Evolutionary conservation across 139 green algal species (phyloP), one percentile per base, ranked within the genome.

Genomic region (Micractinium conductrix): DNA sequence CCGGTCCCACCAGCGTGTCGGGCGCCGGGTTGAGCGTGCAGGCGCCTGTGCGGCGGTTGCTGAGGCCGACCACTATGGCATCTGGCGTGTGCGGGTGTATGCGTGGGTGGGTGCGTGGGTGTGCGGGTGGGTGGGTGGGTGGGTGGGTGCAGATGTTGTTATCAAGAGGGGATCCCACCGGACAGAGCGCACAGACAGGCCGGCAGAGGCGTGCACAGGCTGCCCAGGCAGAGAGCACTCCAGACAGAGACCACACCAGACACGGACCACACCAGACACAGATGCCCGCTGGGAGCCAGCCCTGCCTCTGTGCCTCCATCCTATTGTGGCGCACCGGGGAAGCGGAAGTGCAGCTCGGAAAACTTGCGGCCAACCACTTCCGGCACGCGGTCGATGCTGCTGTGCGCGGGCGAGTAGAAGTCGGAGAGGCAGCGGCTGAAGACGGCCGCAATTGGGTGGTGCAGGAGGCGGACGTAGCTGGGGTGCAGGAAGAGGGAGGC

Each of bases 361-460:
- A 89, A 91, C 2, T 42, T 44, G 33, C 55, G 71, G 45, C 81
- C 87, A n/a, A 74, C 73, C 45, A 92, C 70, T 35, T 85, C 53
- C 40, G 80, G 84, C 30, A 76, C 44, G 62, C 14, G 16, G 48
- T 83, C 68, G 4, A 91, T 80, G 65, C 75, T 81, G 33, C 78
- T 82, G 43, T 91, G 88, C 0, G 85, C 79, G 0, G 58, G 74
- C 30, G 70, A 87, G 45, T 74, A 87, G 58, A 86, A 89, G 65
- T 82, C 86, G 37, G 60, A 79, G 35, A 91, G 65, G 43, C 75
- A 85, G 35, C 86, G 75, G 22, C 62, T 75, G n/a, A 90, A 87
- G 28, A 80, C 55, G 4, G 70, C 85, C 24, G 84, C 70, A 2
- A 91, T 81, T 37, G 88, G 88, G 50, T 87, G 78, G 42, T 62